phyloP scores from a whole-genome alignment of 495 filamentous ascomycete genomes.

The Lepidopterella palustris region DNA sequence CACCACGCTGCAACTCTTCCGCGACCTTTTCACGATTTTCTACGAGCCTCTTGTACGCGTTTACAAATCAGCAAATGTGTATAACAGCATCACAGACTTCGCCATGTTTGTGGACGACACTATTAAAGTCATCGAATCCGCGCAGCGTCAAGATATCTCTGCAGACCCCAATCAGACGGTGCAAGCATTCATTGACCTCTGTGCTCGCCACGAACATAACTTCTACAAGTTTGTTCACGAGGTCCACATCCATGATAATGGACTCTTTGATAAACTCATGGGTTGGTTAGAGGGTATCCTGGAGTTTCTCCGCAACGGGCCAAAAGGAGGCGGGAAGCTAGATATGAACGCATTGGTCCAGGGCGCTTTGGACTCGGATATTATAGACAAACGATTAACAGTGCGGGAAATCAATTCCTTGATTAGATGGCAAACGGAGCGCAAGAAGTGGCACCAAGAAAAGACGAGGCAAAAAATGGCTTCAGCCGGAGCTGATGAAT shows the following conservation, averaged over 20 bases:
- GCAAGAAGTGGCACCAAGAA: slow-evolving; percentile 95
- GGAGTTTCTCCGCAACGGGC: slow-evolving; percentile 83
- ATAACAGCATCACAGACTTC: slow-evolving; percentile 94
- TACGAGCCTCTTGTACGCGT: slow-evolving; percentile 95
- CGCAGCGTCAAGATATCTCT: slow-evolving; percentile 83
- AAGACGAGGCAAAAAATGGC: slow-evolving; percentile 99
- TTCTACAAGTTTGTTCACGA: slow-evolving; percentile 99
- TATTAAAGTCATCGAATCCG: slow-evolving; percentile 79
- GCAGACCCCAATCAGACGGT: slow-evolving; percentile 98
- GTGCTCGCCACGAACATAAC: slow-evolving; percentile 87
- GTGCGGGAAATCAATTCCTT: slow-evolving; percentile 77
- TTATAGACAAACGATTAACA: slow-evolving; percentile 62
- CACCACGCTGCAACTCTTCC: slow-evolving; percentile 84
- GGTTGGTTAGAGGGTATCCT: slow-evolving; percentile 96
- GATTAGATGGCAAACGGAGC: slow-evolving; percentile 86
- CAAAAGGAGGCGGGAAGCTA: slow-evolving; percentile 63
- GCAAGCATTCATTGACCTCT: slow-evolving; percentile 97
- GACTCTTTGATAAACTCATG: slow-evolving; percentile 92
- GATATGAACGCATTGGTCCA: slow-evolving; percentile 92
- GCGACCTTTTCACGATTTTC: slow-evolving; percentile 96
- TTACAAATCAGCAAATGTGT: slow-evolving; percentile 98
- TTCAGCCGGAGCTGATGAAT: slow-evolving; percentile 49
- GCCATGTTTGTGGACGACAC: slow-evolving; percentile 86
- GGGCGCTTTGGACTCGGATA: slow-evolving; percentile 59
- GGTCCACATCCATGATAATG: slow-evolving; percentile 96